Evolutionary conservation across 164 flowering plant genomes (phyloP), one percentile per base, ranked within the genome.

Genomic region (Stephania yunnanensis): DNA sequence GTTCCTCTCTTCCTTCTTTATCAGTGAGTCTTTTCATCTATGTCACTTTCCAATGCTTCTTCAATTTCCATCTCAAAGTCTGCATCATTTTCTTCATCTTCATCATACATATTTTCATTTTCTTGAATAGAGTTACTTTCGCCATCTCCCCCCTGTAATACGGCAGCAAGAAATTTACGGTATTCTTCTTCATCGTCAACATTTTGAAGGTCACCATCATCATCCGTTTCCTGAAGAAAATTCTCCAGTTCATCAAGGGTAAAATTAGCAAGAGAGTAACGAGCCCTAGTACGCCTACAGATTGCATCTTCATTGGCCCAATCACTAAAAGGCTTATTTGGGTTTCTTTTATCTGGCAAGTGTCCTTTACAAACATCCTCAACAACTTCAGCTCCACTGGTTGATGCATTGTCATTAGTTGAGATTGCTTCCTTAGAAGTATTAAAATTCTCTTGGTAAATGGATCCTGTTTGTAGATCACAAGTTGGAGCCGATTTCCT

Each of bases 41-140:
- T 72, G 25, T 92, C 98, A 82, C 98, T 93, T 82, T 92, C 98
- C 69, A 95, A 87, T 64, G 93, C 91, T 82, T 93, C 97, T 78
- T 93, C 98, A 74, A 95, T 87, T 80, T 93, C 99, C 61, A 93
- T 80, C 86, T 93, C 98, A 84, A 95, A 95, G 79, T 95, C 99
- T 4, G 97, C 97, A 87, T 95, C 99, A 81, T 89, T 95, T 61
- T 94, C 97, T 80, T 93, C 98, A 81, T 93, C 80, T 13, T 89
- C 97, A 79, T 91, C 93, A 69, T 92, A 90, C 58, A 71, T 83
- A 78, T 79, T 83, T 46, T 75, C 87, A 79, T 78, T 85, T 66
- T 69, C 91, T 68, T 79, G 85, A 58, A 71, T 45, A 20, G 48
- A 44, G 66, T 79, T 76, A 68, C 75, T 78, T 65, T 81, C 89